These are phyloP conservation scores for Dictyostelium capitatum DNA, from an alignment of 78 protist genomes.

Conservation along the genomic window DNA sequence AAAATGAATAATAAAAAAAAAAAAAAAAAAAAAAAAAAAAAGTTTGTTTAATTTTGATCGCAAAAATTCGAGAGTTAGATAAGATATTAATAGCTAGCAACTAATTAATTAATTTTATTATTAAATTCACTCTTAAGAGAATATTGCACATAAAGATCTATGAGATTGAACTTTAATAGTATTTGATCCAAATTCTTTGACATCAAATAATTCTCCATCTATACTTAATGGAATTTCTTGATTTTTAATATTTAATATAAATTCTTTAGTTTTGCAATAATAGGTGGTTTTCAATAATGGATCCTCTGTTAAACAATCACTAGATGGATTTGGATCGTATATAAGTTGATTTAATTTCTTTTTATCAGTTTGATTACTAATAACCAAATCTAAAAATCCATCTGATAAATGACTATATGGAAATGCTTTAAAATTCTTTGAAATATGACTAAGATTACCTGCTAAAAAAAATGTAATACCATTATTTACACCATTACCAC, in stretches of 20 bases:
- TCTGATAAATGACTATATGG: slow-evolving; percentile 57
- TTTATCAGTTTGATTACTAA: slow-evolving; percentile 31
- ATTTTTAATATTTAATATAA: slow-evolving; percentile 27
- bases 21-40: too few species aligned
- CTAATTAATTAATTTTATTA: not conserved
- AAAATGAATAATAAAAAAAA: too few species aligned
- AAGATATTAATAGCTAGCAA: not conserved
- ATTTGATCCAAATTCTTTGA: slow-evolving; percentile 22
- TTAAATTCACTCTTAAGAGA: slow-evolving; percentile 1
- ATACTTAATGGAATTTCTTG: slow-evolving; percentile 33
- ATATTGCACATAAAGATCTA: slow-evolving; percentile 27
- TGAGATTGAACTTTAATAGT: slow-evolving; percentile 55
- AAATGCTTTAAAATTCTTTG: slow-evolving; percentile 34
- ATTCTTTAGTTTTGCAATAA: slow-evolving; percentile 58
- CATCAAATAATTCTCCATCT: slow-evolving; percentile 44
- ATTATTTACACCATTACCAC: not conserved
- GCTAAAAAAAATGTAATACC: slow-evolving; percentile 53
- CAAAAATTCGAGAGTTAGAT: too few species aligned
- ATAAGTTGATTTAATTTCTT: slow-evolving; percentile 28
- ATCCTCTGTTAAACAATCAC: not conserved
- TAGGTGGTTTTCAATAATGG: not conserved
- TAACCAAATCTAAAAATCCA: slow-evolving; percentile 54
- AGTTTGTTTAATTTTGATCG: not conserved
- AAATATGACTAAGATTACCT: slow-evolving; percentile 41
- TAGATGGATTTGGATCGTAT: not conserved